Conservation (phyloP, 495 filamentous ascomycete genomes). For the Poronia punctata region DNA sequence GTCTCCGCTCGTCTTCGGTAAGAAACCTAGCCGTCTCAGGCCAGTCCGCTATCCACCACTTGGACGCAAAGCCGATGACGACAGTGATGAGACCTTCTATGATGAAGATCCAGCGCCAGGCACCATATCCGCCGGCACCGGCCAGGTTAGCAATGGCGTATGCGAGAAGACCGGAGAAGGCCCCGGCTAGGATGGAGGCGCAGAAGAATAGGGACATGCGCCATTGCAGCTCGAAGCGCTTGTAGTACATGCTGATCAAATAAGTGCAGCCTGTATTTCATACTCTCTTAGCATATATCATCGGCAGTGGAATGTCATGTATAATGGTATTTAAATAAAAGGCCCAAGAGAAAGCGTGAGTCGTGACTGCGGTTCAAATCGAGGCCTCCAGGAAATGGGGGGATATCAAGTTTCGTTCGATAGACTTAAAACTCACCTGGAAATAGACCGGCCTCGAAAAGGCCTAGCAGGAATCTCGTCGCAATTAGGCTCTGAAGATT, state of each 20-base stretch:
- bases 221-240: conserved; percentile 50
- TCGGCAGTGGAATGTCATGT: no score
- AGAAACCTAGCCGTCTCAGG: background rate
- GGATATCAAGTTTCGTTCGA: no score
- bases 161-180: conserved; percentile 63
- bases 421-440: conserved; percentile 55
- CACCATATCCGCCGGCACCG: conserved; percentile 42
- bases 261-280: conserved; percentile 30
- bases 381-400: no score
- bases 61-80: conserved; percentile 17
- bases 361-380: no score
- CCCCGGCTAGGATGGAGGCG: conserved; percentile 51
- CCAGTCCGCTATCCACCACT: conserved; percentile 4
- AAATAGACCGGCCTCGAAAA: conserved; percentile 58
- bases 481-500: conserved; percentile 50
- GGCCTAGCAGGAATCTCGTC: conserved; percentile 53
- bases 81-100: conserved; percentile 48
- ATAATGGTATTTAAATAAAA: no score
- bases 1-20: conserved; percentile 2
- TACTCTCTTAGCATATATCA: no score
- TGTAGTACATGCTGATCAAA: conserved; percentile 34
- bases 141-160: conserved; percentile 57
- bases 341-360: no score
- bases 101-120: conserved; percentile 52
- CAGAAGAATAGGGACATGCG: conserved; percentile 55